Evolutionary conservation across 1,139 yeast genomes (phyloP).

Genomic region (Diutina ranongensis): DNA sequence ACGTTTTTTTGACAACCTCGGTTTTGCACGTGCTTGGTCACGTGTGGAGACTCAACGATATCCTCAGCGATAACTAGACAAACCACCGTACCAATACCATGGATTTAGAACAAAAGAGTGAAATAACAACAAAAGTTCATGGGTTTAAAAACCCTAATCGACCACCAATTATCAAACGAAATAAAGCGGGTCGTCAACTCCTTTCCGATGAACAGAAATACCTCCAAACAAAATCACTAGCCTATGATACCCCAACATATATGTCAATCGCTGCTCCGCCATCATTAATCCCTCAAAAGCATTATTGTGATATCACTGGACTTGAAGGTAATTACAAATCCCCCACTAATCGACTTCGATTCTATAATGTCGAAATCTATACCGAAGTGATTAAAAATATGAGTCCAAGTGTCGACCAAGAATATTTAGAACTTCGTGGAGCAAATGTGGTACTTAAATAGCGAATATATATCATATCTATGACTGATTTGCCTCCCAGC

Average conservation of each 20-base stretch:
- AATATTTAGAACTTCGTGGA: constrained; percentile 75
- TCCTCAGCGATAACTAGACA: too few relatives aligned
- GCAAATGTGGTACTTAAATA: constrained; percentile 72
- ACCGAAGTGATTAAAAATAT: constrained; percentile 64
- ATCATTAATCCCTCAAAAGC: constrained; percentile 65
- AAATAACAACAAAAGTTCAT: constrained; percentile 31
- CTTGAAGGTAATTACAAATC: constrained; percentile 66
- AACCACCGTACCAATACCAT: too few relatives aligned
- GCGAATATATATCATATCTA: constrained; percentile 11
- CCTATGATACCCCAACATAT: constrained; percentile 44
- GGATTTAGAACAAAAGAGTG: constrained; percentile 8
- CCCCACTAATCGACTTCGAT: constrained; percentile 68
- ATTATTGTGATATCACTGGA: constrained; percentile 93
- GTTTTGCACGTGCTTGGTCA: too few relatives aligned
- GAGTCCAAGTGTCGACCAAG: constrained; percentile 91
- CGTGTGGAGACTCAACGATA: too few relatives aligned
- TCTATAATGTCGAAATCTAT: constrained; percentile 75
- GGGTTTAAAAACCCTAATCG: constrained; percentile 46
- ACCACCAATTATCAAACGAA: constrained; percentile 34
- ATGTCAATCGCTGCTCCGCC: constrained; percentile 78
- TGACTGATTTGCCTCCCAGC: neutral
- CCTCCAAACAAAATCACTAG: constrained; percentile 29
- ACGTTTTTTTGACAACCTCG: too few relatives aligned
- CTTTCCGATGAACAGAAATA: constrained; percentile 68
- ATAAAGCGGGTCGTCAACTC: constrained; percentile 68